These are phyloP conservation scores for Candida boleticola DNA, from an alignment of 805 yeast species.

Conservation along the genomic window DNA sequence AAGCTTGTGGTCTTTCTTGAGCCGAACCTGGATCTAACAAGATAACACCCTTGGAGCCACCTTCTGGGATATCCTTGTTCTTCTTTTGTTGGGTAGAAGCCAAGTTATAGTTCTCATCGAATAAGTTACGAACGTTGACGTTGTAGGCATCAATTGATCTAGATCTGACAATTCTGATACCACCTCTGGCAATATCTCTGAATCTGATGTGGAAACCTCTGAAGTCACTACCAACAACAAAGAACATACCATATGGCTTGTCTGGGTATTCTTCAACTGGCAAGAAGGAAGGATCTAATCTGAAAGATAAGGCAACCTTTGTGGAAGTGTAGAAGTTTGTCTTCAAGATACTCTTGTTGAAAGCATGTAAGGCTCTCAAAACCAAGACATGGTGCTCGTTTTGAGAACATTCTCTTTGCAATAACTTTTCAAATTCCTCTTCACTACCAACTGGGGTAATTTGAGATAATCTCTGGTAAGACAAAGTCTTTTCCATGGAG, in stretches of 20 bases:
- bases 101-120: slow-evolving; percentile 94
- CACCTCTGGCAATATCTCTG: slow-evolving; percentile 97
- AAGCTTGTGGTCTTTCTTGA: slow-evolving; percentile 75
- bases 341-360: slow-evolving; percentile 84
- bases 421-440: slow-evolving; percentile 67
- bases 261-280: slow-evolving; percentile 88
- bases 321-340: slow-evolving; percentile 93
- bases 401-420: slow-evolving; percentile 71
- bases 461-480: slow-evolving; percentile 82
- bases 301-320: slow-evolving; percentile 91
- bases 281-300: slow-evolving; percentile 82
- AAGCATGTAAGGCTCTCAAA: slow-evolving; percentile 74
- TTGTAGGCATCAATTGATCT: slow-evolving; percentile 82
- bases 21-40: slow-evolving; percentile 74
- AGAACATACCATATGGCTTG: slow-evolving; percentile 90
- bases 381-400: slow-evolving; percentile 79
- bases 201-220: slow-evolving; percentile 97
- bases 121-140: slow-evolving; percentile 79
- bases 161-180: slow-evolving; percentile 91
- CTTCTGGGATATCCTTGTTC: slow-evolving; percentile 98
- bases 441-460: slow-evolving; percentile 72
- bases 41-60: slow-evolving; percentile 97
- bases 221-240: slow-evolving; percentile 93
- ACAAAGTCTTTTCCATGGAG: slow-evolving; percentile 70
- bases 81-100: slow-evolving; percentile 96